Base-by-base conservation (phyloP, 2,329 filamentous ascomycete genomes). In the Graphilbum sp. region DNA sequence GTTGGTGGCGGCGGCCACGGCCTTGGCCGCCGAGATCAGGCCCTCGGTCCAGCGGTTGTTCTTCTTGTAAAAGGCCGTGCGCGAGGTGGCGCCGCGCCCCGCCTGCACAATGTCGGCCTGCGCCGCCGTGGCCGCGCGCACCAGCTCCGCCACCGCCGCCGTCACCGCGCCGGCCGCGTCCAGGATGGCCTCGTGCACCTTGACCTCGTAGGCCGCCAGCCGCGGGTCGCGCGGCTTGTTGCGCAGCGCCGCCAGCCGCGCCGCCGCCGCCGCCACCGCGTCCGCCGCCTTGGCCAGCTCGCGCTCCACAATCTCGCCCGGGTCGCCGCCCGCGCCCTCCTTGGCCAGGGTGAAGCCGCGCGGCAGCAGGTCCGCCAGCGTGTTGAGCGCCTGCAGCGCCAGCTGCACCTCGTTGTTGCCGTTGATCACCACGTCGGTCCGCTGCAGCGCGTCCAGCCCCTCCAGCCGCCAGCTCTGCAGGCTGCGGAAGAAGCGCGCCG, bases 21-120 rank as follows among this genome's bases (percentile, higher is more conserved):
- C 90, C 63, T 98, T 98, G 46, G 90, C 88, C 1, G 90, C 90
- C 29, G 85, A 94, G 54, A 98, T 95, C 43, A 98, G 75, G 35
- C 90, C 90, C 54, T 98, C 90, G 0, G 90, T 98, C 90, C 90
- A 98, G 37, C 90, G 75, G 62, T 96, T 98, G 71, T 98, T 95
- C 67, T 96, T 96, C 72, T 96, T 96, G 76, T 98, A 98, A 59
- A 98, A 98, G 19, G 87, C 86, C 2, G 87, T 92, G 41, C 79
- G 74, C 33, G 85, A 92, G 37, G 83, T 84, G 20, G 79, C 81
- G 27, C 90, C 90, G 17, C 83, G 79, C 8, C 90, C 90, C 45
- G 93, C 85, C 46, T 86, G 79, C 32, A 98, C 90, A 53, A 98
- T 98, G 62, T 98, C 90, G 55, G 93, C 78, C 56, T 98, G 90